Evolutionary conservation across 768 basidiomycete species (phyloP).

Genomic region (Boletus rubescentipes): DNA sequence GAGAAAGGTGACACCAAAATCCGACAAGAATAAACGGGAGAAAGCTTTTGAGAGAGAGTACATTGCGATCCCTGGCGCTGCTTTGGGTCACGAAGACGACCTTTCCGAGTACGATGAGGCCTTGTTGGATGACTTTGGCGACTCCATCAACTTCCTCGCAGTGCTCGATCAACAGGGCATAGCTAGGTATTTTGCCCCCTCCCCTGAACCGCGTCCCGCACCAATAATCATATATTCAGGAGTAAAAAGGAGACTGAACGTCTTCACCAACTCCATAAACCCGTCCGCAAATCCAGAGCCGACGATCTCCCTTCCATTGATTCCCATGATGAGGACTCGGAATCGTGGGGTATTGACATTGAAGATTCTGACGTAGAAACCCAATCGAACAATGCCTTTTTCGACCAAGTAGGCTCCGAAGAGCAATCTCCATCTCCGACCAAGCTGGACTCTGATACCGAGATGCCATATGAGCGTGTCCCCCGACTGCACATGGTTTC

Average conservation of each 20-base stretch:
- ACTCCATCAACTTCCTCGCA: conserved; percentile 63
- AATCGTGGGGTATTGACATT: conserved; percentile 46
- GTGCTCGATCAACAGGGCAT: conserved; percentile 78
- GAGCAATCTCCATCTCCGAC: conserved; percentile 1
- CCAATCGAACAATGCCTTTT: conserved; percentile 10
- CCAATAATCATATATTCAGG: conserved; percentile 40
- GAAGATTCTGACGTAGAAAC: conserved; percentile 33
- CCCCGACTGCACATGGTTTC: conserved; percentile 52
- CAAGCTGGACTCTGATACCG: conserved; percentile 50
- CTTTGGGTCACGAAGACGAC: conserved; percentile 33
- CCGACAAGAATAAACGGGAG: conserved; percentile 43
- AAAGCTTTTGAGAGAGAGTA: conserved; percentile 56
- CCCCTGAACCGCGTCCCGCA: background rate
- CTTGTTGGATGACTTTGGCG: conserved; percentile 64
- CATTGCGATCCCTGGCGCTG: conserved; percentile 56
- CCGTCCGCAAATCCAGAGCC: conserved; percentile 41
- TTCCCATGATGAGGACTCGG: conserved; percentile 62
- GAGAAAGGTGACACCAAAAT: conserved; percentile 47
- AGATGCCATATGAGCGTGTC: conserved; percentile 71
- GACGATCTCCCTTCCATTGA: conserved; percentile 70
- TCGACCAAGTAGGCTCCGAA: conserved; percentile 11
- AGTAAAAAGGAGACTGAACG: conserved; percentile 82
- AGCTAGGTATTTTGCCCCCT: conserved; percentile 53
- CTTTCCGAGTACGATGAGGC: conserved; percentile 71
- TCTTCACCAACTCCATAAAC: conserved; percentile 65